These are phyloP conservation scores for Chara braunii DNA, from an alignment of 139 green algal species.

Conservation along the genomic window DNA sequence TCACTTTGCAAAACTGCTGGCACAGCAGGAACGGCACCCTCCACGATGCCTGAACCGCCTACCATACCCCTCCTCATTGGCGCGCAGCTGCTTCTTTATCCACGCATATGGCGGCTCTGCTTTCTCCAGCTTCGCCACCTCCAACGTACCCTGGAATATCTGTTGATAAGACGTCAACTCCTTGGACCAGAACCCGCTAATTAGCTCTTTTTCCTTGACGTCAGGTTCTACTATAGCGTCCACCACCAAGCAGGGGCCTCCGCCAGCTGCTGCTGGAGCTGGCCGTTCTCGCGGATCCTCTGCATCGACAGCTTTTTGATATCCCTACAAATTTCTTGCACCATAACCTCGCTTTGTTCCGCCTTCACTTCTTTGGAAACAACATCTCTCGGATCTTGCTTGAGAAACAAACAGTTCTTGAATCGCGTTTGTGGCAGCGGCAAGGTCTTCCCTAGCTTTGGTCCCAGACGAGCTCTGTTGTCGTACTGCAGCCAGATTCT, in stretches of 20 bases:
- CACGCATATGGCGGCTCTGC: conserved; percentile 81
- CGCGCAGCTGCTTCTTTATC: conserved; percentile 50
- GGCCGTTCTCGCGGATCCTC: conserved; percentile 49
- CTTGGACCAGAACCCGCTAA: conserved; percentile 73
- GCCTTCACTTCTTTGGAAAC: conserved; percentile 79
- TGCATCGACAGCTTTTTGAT: conserved; percentile 94
- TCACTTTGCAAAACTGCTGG: conserved; percentile 88
- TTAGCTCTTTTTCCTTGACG: conserved; percentile 79
- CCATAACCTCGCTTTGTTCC: conserved; percentile 83
- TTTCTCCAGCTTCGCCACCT: conserved; percentile 75
- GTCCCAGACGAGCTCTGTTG: conserved; percentile 62
- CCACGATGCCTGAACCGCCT: conserved; percentile 83
- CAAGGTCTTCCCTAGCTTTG: conserved; percentile 49
- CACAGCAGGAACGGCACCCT: conserved; percentile 71
- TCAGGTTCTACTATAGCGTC: conserved; percentile 73
- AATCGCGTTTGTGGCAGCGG: conserved; percentile 37
- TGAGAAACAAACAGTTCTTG: no score
- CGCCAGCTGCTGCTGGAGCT: conserved; percentile 65
- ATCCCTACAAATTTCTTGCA: conserved; percentile 94
- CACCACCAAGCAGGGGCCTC: conserved; percentile 84
- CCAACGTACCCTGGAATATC: conserved; percentile 67
- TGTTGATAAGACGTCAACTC: conserved; percentile 82
- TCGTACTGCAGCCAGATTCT: conserved; percentile 81
- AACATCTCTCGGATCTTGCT: no score
- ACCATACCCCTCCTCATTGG: conserved; percentile 65